Evolutionary conservation across 1,284 basidiomycete genomes (phyloP), one percentile per base, ranked within the genome.

Genomic region (Trametes versicolor): DNA sequence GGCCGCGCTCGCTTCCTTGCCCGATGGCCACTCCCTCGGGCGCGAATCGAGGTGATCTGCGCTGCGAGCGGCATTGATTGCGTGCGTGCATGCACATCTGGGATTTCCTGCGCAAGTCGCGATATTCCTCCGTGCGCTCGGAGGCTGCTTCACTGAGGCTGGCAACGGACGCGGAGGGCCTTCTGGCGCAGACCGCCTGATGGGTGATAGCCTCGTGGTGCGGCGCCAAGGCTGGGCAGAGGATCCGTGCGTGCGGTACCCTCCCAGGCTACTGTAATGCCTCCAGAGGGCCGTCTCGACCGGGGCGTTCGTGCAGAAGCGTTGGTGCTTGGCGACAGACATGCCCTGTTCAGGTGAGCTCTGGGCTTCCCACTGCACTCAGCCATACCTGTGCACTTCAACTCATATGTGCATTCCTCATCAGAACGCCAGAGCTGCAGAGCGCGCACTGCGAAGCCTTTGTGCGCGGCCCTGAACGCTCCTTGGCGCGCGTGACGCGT

Each of bases 151-250:
- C 10, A 39, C 15, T 36, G 13, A 13, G 34, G 34, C 34, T 6
- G 34, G 32, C 8, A 8, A n/a, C 8, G 13, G 19, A 8, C 6
- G 9, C 19, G 34, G 36, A 0, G 15, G 47, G 19, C 6, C 36
- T 60, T 52, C 48, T 43, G 39, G 58, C 27, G 51, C 41, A 32
- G 37, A 19, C 50, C 39, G 43, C 58, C 29, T 60, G 58, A 60
- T 60, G 49, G 58, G 29, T 52, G 58, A 53, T 60, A 60, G 58
- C 58, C 58, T 60, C 58, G 58, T 53, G 58, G 27, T 47, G 50
- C 25, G 32, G 29, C 43, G 41, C 49, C 41, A 52, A 60, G 50
- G 50, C 15, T n/a, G 29, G 29, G 37, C 41, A 43, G 19, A 17
- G 41, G 21, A 10, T 21, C 50, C 23, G 37, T 5, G 13, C 17